These are phyloP conservation scores for Rhizopus stolonifer DNA, from an alignment of 371 early-diverging fungal genomes.

Conservation along the genomic window DNA sequence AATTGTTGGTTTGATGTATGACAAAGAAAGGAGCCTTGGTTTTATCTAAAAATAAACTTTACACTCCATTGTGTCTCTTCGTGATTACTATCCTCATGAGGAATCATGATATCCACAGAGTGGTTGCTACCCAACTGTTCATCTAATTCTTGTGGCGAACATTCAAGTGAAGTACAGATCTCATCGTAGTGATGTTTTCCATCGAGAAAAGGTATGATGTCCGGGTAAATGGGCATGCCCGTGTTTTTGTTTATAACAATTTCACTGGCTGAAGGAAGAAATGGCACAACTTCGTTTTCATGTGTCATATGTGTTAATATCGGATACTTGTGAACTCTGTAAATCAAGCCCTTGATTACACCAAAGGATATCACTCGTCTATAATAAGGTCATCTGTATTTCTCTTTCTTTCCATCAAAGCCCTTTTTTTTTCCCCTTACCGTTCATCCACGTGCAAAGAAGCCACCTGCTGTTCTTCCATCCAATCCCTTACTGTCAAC, in stretches of 20 bases:
- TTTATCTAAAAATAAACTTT: constrained; percentile 25
- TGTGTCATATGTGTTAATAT: constrained; percentile 40
- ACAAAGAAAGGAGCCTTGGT: not conserved
- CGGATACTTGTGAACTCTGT: constrained; percentile 84
- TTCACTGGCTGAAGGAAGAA: constrained; percentile 17
- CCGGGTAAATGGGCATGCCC: constrained; percentile 36
- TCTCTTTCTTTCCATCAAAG: too few species aligned
- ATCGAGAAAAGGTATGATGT: constrained; percentile 55
- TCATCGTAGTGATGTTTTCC: constrained; percentile 76
- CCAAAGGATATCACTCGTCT: constrained; percentile 86
- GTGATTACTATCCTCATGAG: constrained; percentile 7
- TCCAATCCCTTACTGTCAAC: constrained; percentile 72
- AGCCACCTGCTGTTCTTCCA: constrained; percentile 66
- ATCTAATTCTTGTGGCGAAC: constrained; percentile 58
- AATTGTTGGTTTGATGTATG: not conserved
- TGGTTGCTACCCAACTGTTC: constrained; percentile 39
- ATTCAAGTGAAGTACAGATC: constrained; percentile 65
- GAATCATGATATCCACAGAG: constrained; percentile 3
- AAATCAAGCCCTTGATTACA: constrained; percentile 74
- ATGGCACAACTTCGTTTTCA: constrained; percentile 9
- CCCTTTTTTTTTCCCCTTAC: constrained; percentile 39
- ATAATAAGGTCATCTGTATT: not conserved
- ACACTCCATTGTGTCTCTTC: constrained; percentile 22
- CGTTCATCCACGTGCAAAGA: constrained; percentile 72
- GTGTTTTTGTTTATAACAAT: constrained; percentile 37